Evolutionary conservation across 192 early-diverging fungal genomes (phyloP).

Genomic region (Rhizophagus sp.): DNA sequence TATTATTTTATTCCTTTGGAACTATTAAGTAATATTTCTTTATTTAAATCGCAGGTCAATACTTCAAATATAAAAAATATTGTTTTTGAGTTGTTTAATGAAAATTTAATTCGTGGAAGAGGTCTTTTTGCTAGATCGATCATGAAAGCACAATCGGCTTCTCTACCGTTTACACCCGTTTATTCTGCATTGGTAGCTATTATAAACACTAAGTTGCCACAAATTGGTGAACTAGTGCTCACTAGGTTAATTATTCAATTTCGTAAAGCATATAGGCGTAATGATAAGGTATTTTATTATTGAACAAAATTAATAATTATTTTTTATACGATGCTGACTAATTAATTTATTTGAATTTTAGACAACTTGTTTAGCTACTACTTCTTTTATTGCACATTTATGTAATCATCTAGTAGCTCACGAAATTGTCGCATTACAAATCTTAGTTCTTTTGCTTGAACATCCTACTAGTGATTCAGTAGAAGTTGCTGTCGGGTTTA

Average conservation of each 20-base stretch:
- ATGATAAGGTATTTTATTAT: conserved; percentile 69
- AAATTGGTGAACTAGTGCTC: conserved; percentile 85
- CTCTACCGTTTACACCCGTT: conserved; percentile 87
- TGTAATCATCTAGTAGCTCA: conserved; percentile 88
- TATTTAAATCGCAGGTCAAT: conserved; percentile 59
- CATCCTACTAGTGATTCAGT: conserved; percentile 93
- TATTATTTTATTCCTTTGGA: background rate
- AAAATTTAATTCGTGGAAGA: conserved; percentile 90
- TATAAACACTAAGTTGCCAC: conserved; percentile 92
- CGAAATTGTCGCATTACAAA: conserved; percentile 87
- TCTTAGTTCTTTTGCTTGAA: conserved; percentile 80
- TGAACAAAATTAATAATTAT: background rate
- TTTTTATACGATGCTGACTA: background rate
- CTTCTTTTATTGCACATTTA: conserved; percentile 89
- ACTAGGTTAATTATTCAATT: conserved; percentile 86
- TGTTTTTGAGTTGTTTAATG: conserved; percentile 83
- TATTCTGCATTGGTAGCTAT: conserved; percentile 87
- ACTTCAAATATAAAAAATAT: conserved; percentile 88
- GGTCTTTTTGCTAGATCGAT: conserved; percentile 84
- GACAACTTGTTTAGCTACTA: conserved; percentile 76
- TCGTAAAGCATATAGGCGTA: conserved; percentile 85
- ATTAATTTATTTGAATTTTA: conserved; percentile 2
- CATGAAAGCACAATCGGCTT: conserved; percentile 89
- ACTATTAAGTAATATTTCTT: background rate
- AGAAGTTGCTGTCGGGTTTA: conserved; percentile 93